A percentile compares a stretch with the other conserved stretches of the same genome.
These are phyloP conservation scores for Tremella yokohamensis DNA, from an alignment of 768 basidiomycete species.

Conservation along the genomic window DNA sequence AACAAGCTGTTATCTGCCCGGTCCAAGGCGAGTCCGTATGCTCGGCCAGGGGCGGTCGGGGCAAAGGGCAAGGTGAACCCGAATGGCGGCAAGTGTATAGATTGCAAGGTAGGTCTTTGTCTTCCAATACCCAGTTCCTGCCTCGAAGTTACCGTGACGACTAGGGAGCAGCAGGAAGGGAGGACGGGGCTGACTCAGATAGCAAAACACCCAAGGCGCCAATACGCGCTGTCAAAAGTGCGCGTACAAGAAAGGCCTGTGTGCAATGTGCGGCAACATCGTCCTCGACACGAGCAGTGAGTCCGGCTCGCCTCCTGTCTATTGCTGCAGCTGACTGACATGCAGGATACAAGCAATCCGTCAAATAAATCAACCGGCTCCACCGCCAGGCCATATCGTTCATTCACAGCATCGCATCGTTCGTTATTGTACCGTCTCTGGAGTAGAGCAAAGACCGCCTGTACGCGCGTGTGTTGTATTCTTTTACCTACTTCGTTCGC, in stretches of 20 bases:
- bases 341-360: conserved; percentile 45
- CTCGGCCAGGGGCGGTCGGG: conserved; percentile 20
- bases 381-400: background rate
- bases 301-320: conserved; percentile 10
- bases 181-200: conserved; percentile 6
- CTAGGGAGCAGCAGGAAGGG: too few relatives aligned
- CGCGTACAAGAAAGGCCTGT: conserved; percentile 51
- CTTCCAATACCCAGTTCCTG: too few relatives aligned
- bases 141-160: too few relatives aligned
- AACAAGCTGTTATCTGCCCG: conserved; percentile 49
- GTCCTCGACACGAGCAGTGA: conserved; percentile 44
- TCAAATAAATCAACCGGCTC: conserved; percentile 20
- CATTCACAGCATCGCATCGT: background rate
- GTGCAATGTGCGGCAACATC: conserved; percentile 51
- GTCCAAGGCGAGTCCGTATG: conserved; percentile 40
- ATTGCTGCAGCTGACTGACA: background rate
- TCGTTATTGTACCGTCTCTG: background rate
- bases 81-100: conserved; percentile 49
- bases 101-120: conserved; percentile 45
- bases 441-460: too few relatives aligned
- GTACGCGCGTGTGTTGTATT: background rate
- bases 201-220: conserved; percentile 27
- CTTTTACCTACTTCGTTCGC: background rate
- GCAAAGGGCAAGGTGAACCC: conserved; percentile 30
- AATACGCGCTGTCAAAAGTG: conserved; percentile 49